Percentiles rank a stretch among this genome's conserved stretches.
Conservation (phyloP, 2,329 filamentous ascomycete species). For the Volutella citrinella region DNA sequence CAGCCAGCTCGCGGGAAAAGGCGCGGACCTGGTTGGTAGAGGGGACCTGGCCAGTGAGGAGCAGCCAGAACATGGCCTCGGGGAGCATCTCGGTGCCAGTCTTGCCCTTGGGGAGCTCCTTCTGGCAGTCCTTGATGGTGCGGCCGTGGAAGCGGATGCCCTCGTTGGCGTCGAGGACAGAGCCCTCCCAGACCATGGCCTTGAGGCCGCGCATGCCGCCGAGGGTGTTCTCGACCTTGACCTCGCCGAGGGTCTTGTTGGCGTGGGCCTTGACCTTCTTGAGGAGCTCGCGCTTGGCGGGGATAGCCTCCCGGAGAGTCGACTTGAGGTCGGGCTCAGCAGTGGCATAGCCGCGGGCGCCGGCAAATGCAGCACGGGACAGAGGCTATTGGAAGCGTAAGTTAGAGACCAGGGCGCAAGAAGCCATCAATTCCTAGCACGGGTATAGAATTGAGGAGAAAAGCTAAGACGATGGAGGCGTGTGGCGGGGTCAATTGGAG, state of each 20-base stretch:
- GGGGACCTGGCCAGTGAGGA: constrained; percentile 89
- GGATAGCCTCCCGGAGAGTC: constrained; percentile 78
- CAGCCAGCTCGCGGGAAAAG: constrained; percentile 82
- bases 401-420: constrained; percentile 5
- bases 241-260: constrained; percentile 80
- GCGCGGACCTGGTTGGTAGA: constrained; percentile 75
- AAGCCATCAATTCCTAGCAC: too few species aligned
- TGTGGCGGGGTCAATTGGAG: background rate
- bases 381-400: constrained; percentile 20
- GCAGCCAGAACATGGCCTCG: constrained; percentile 99
- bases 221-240: constrained; percentile 91
- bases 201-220: constrained; percentile 97
- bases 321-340: constrained; percentile 88
- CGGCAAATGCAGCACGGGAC: constrained; percentile 29
- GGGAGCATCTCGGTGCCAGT: constrained; percentile 95
- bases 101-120: constrained; percentile 86
- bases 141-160: constrained; percentile 97
- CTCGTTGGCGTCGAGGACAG: constrained; percentile 92
- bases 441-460: too few species aligned
- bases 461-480: background rate
- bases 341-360: constrained; percentile 63
- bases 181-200: constrained; percentile 98
- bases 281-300: constrained; percentile 87
- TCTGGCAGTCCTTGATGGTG: constrained; percentile 97
- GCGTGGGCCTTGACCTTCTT: constrained; percentile 89